Conservation (phyloP, 2,329 filamentous ascomycete species). For the Mycosphaerella arachidis region DNA sequence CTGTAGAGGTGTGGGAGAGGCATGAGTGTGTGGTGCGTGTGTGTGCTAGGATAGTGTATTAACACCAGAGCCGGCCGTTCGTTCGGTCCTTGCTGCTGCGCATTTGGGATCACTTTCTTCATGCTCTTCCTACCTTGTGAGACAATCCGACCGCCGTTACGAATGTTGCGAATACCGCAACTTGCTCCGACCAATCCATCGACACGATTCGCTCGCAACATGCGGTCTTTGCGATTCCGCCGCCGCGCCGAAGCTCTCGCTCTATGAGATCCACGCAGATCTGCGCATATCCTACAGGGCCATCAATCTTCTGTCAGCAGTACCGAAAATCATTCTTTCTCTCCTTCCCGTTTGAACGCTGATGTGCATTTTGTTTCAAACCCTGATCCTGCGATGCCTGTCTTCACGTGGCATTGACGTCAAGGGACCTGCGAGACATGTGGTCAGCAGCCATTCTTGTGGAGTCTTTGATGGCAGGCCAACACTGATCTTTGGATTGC, state of each 20-base stretch:
- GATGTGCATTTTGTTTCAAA: background rate
- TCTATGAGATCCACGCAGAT: background rate
- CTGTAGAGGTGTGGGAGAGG: slow-evolving; percentile 1
- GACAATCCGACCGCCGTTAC: background rate
- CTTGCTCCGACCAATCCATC: background rate
- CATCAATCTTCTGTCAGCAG: background rate
- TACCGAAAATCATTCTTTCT: background rate
- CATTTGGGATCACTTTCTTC: background rate
- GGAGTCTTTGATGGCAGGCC: background rate
- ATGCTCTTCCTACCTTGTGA: background rate
- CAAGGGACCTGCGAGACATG: background rate
- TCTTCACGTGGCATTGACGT: background rate
- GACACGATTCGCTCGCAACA: background rate
- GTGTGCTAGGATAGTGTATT: slow-evolving; percentile 12
- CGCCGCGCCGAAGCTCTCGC: background rate
- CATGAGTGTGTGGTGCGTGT: background rate
- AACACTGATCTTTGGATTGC: background rate
- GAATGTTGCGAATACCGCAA: background rate
- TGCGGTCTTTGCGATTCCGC: background rate
- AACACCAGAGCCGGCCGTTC: slow-evolving; percentile 3
- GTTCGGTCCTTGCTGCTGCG: background rate
- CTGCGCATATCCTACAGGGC: background rate
- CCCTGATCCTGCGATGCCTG: background rate
- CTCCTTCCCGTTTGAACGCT: background rate
- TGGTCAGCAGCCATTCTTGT: background rate